phyloP scores from a whole-genome alignment of 2,329 filamentous ascomycete species.

The Chalaropsis thielavioides region DNA sequence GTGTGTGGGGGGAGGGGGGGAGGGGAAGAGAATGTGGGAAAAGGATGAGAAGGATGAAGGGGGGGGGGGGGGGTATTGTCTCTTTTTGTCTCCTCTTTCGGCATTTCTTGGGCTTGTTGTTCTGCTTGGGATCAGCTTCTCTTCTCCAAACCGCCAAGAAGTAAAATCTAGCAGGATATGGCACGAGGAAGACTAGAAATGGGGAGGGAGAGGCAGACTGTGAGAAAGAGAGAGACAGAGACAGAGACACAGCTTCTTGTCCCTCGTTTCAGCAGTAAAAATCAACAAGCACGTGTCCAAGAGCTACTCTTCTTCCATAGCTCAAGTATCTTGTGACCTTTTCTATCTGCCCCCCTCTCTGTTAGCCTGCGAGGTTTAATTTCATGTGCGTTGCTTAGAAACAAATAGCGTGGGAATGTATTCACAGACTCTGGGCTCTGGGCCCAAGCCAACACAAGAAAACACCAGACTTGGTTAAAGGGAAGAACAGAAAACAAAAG shows the following conservation, averaged over 20 bases:
- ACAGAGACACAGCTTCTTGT: neutral
- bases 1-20: neutral
- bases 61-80: neutral
- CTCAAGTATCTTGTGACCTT: neutral
- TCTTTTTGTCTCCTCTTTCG: slow-evolving; percentile 3
- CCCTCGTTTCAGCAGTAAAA: neutral
- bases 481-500: neutral
- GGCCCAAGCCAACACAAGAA: neutral
- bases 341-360: neutral
- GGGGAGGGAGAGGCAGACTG: neutral
- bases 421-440: neutral
- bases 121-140: neutral
- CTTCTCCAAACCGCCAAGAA: neutral
- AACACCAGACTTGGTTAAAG: neutral
- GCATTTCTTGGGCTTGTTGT: neutral
- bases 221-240: neutral
- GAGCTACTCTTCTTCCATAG: neutral
- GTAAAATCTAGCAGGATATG: neutral
- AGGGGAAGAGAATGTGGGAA: neutral
- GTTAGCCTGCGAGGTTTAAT: neutral
- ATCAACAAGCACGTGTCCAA: neutral
- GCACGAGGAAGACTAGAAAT: neutral
- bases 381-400: neutral
- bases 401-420: neutral
- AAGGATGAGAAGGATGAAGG: no score